Base-by-base conservation (phyloP, 2,329 filamentous ascomycete species). In the Exophiala lecanii-corni region DNA sequence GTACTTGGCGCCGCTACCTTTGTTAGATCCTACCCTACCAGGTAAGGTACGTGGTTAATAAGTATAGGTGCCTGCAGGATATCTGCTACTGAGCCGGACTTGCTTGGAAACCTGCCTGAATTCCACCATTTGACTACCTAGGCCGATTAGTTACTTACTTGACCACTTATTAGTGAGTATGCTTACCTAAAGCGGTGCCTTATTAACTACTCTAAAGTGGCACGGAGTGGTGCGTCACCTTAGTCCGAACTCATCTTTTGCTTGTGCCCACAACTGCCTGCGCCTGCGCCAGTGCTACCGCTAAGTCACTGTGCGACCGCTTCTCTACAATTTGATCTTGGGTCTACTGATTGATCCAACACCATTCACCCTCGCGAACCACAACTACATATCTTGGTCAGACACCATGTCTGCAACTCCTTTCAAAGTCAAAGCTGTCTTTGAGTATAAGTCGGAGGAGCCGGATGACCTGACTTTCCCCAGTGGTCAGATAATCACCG, bases 381-480 rank as follows among this genome's bases (percentile, higher is more conserved):
- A n/a, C n/a, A n/a, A n/a, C n/a, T 34, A 28, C 43, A 23, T 36
- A n/a, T 31, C 39, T 44, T 49, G 44, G 47, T 54, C 54, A 50
- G 64, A 55, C 70, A 76, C 66, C 63, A 89, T 89, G 84, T 73
- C 82, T 65, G 66, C 64, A 49, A 74, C 74, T 57, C 81, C 82
- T 49, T 96, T 95, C 75, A 94, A 87, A 70, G 92, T 98, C 73
- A 94, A 89, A 76, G 88, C 92, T 57, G 70, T 97, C 62, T 98
- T 85, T 73, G 91, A 97, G 65, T 98, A 98, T 72, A 74, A 77
- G 62, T 97, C 92, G 55, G 78, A 79, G 50, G 91, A 98, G 66
- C 89, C 95, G 57, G 92, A 98, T 68, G 92, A 98, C 69, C 82
- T 98, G 56, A 85, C 79, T 62, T 98, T 98, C 64, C 66, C 76